These are phyloP conservation scores for Neocallimastix lanati DNA, from an alignment of 192 early-diverging fungal genomes.

Conservation along the genomic window DNA sequence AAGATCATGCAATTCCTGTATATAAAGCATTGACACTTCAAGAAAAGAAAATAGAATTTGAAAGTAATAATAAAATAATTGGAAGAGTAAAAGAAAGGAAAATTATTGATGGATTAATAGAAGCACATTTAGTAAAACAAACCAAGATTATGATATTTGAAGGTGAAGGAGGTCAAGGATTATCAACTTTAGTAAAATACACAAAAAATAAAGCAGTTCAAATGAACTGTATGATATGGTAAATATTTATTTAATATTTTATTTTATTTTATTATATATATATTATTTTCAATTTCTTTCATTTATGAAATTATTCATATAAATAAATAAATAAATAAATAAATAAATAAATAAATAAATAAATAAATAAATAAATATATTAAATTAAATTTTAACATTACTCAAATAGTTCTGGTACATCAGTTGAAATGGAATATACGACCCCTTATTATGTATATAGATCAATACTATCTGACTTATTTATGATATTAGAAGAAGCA, in stretches of 20 bases:
- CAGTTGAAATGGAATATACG: constrained; percentile 18
- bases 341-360: too few species aligned
- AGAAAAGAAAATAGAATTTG: background rate
- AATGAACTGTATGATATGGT: constrained; percentile 15
- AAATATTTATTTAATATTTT: too few species aligned
- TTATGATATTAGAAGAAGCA: constrained; percentile 11
- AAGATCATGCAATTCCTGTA: constrained; percentile 14
- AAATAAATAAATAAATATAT: too few species aligned
- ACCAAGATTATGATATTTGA: constrained; percentile 14
- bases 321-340: too few species aligned
- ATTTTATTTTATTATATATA: too few species aligned
- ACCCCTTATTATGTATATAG: constrained; percentile 20
- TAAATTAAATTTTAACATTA: too few species aligned
- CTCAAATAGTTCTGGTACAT: constrained; percentile 15
- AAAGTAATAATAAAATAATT: constrained; percentile 5
- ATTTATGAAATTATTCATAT: too few species aligned
- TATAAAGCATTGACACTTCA: constrained; percentile 2
- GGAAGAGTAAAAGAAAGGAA: constrained; percentile 19
- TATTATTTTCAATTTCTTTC: too few species aligned
- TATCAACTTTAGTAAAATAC: constrained; percentile 22
- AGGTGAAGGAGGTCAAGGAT: constrained; percentile 25
- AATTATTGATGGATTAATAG: constrained; percentile 7
- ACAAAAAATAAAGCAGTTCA: constrained; percentile 14
- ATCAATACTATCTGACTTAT: constrained; percentile 15
- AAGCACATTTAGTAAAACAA: constrained; percentile 3